Evolutionary conservation across 2,329 filamentous ascomycete species (phyloP), one percentile per base, ranked within the genome.

Genomic region (Metarhizium brunneum): DNA sequence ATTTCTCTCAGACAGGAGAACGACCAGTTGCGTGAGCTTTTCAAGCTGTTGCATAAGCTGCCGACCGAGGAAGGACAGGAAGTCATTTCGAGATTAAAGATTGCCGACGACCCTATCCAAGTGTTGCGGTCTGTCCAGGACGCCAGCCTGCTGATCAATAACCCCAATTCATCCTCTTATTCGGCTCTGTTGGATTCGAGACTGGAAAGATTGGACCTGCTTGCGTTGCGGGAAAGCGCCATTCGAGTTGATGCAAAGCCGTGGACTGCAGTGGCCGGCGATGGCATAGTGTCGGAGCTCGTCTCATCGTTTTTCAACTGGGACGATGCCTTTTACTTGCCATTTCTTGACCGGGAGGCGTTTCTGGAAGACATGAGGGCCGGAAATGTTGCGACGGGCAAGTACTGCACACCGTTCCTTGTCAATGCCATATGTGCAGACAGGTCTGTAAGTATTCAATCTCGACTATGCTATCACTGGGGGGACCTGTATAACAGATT

Each of bases 381-480:
- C 0, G 57, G 52, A 5, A 58, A 60, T 38, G 47, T 56, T 6
- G 55, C 58, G 14, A 43, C 45, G 3, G 60, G 65, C 30, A 62
- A 59, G 52, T 68, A 62, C 52, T 69, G 66, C 55, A 65, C 66
- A 3, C 63, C 65, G 3, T 64, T 68, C 54, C 62, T 69, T 4
- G 66, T 69, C 47, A 68, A 68, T 52, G 61, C 65, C 30, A 64
- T 69, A 11, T 69, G 67, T 50, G 65, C 66, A 20, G 51, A 62
- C n/a, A 62, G 65, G 59, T 64, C 60, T 53, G 67, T 68, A 53
- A 58, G 63, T 56, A 13, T 25, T 14, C 3, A 18, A 8, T 32
- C 25, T 8, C 7, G 42, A 8, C 45, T 30, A 20, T 43, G 20
- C 6, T 30, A 8, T 18, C 7, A 25, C 45, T 25, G 13, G 4